Base-by-base conservation (phyloP, 257 asterid species). In the Solanum arcanum region DNA sequence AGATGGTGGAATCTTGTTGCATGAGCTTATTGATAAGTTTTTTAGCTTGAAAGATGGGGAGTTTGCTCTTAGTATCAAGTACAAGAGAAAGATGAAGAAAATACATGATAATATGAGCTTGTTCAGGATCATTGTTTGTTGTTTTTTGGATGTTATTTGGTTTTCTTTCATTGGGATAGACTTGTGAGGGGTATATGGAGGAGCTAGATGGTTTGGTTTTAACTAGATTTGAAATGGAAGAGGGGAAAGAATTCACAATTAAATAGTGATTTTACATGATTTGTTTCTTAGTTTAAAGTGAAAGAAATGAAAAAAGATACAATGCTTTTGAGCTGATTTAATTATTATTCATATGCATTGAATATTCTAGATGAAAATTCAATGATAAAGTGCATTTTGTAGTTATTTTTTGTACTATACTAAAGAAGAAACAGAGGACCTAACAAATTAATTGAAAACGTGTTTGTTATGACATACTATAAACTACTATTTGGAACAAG, bases 1-100 rank as follows among this genome's bases (percentile, higher is more conserved):
- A 39, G 89, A 70, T 33, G 86, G 88, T 37, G 93, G 89, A 60
- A 90, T 87, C 64, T 91, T 91, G 89, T 72, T 89, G 91, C 89
- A 86, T 35, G 83, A 52, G 86, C 44, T 37, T 73, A 78, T 33
- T 59, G 89, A 20, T 72, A 56, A 25, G 60, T 39, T 73, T 42
- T 69, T 88, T 41, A 60, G 87, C 7, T 78, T 88, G 35, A 87
- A 83, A 33, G 80, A 7, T 27, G 90, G 81, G 39, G 80, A 62
- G 42, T 84, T 83, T 3, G 74, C 39, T 73, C 87, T 83, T 1
- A 87, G 14, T 72, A 86, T 47, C 37, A 56, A 86, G 25, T 70
- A 60, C 33, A 86, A 29, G 84, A 86, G 25, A 52, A 33, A 73
- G 13, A 86, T 75, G 83, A 86, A 47, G 59, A 86, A 14, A 37